These are phyloP conservation scores for Pseudozyma sp. DNA, from an alignment of 1,284 basidiomycete species.

Conservation along the genomic window DNA sequence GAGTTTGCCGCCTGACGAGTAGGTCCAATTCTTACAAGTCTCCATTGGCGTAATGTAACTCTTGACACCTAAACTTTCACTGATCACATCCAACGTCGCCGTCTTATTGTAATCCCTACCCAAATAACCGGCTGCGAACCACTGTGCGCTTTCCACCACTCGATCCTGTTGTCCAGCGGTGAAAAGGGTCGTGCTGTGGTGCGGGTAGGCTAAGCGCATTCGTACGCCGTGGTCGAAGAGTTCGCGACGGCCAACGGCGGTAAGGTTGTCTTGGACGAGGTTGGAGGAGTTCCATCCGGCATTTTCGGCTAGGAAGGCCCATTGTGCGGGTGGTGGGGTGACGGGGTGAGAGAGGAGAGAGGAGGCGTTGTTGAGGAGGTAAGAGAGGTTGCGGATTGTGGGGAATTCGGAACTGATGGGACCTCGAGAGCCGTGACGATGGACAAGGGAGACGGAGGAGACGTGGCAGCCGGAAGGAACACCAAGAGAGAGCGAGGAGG, in stretches of 20 bases:
- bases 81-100: conserved; percentile 70
- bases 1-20: conserved; percentile 66
- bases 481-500: conserved; percentile 66
- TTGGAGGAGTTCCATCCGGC: conserved; percentile 68
- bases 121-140: conserved; percentile 72
- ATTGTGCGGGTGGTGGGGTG: conserved; percentile 67
- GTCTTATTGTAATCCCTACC: conserved; percentile 69
- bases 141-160: conserved; percentile 72
- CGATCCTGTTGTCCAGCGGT: conserved; percentile 72
- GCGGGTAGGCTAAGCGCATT: conserved; percentile 71
- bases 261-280: conserved; percentile 71
- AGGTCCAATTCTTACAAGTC: conserved; percentile 71
- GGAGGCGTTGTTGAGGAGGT: conserved; percentile 67
- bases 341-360: conserved; percentile 65
- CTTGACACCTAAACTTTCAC: conserved; percentile 70
- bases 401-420: conserved; percentile 36
- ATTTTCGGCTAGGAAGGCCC: conserved; percentile 70
- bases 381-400: conserved; percentile 32
- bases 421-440: conserved; percentile 71
- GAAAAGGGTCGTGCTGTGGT: conserved; percentile 69
- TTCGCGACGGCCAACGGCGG: conserved; percentile 70
- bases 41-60: conserved; percentile 72
- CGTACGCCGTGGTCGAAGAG: conserved; percentile 72
- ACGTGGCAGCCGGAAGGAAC: conserved; percentile 72
- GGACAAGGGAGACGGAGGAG: conserved; percentile 71